These are phyloP conservation scores for Mycena vulgaris DNA, from an alignment of 768 basidiomycete species.

Conservation along the genomic window DNA sequence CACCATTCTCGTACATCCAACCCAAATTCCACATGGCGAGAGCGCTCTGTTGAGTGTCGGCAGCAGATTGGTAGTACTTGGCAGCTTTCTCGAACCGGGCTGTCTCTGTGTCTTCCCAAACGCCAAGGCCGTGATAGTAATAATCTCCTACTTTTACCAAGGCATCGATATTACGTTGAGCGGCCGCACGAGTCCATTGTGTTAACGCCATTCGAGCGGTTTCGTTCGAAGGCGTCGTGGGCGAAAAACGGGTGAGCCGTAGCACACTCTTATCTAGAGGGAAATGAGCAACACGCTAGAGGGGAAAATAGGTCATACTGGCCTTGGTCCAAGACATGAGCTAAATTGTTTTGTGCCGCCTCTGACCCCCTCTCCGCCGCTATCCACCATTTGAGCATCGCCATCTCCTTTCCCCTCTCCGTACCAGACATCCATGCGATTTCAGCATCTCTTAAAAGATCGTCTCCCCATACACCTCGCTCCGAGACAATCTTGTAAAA, in stretches of 20 bases:
- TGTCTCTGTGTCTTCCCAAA: slow-evolving; percentile 75
- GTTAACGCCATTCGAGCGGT: slow-evolving; percentile 88
- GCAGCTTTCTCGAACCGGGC: slow-evolving; percentile 91
- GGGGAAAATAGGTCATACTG: slow-evolving; percentile 32
- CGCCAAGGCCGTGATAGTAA: slow-evolving; percentile 92
- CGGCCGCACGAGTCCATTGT: slow-evolving; percentile 95
- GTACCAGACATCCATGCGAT: slow-evolving; percentile 78
- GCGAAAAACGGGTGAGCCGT: slow-evolving; percentile 77
- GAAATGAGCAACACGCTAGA: slow-evolving; percentile 1
- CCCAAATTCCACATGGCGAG: slow-evolving; percentile 99
- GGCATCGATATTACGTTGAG: slow-evolving; percentile 95
- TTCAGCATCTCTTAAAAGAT: slow-evolving; percentile 87
- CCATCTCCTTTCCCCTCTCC: slow-evolving; percentile 82
- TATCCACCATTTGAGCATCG: slow-evolving; percentile 95
- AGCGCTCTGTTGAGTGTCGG: slow-evolving; percentile 92
- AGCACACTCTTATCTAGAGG: slow-evolving; percentile 77
- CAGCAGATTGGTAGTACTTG: slow-evolving; percentile 94
- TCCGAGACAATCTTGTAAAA: slow-evolving; percentile 96
- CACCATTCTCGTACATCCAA: slow-evolving; percentile 99
- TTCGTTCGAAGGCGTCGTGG: slow-evolving; percentile 82
- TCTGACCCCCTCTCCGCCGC: slow-evolving; percentile 95
- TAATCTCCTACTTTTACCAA: slow-evolving; percentile 99
- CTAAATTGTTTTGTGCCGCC: slow-evolving; percentile 95
- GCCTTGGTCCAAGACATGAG: slow-evolving; percentile 95
- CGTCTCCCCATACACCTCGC: slow-evolving; percentile 89